Evolutionary conservation across 202 grass and related monocot species (phyloP), one percentile per base, ranked within the genome.

Genomic region (Digitaria exilis): DNA sequence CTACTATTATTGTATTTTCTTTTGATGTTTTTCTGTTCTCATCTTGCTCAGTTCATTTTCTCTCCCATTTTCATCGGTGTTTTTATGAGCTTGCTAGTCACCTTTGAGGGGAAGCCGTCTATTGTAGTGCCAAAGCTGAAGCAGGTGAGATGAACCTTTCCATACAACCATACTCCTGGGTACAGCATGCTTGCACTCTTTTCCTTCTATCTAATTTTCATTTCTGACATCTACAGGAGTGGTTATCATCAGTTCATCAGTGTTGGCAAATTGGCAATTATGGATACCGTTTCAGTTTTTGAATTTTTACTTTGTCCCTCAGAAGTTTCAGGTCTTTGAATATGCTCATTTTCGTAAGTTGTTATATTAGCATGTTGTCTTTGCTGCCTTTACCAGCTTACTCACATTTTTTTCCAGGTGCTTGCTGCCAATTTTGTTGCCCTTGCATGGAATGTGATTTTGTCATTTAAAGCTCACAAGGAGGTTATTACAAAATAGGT

Each of bases 201-300:
- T 86, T 60, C 39, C 59, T 67, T 72, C 13, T n/a, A n/a, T 37
- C 35, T 58, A 55, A 71, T 43, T 79, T 81, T 22, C 48, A 18
- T 68, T 21, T 86, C 26, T 75, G 2, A 50, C 56, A 52, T 84
- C 69, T 84, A 54, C 76, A 95, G 89, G 93, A 98, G 65, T 98
- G 93, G 96, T 81, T 92, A 75, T 79, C 91, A 84, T 84, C 84
- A 91, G 92, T 91, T 93, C 43, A 68, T 97, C 88, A 73, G 84
- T 97, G 39, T 10, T 87, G 77, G 91, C 86, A 79, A 94, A 92
- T 87, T 95, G 96, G 93, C 96, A 98, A 71, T 78, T 98, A 67
- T 98, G 96, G 96, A 83, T 98, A 87, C 83, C 96, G 4, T 98
- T 98, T 69, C 96, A 95, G 62, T 98, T 98, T 76, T 49, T 95